These are phyloP conservation scores for Trypanosoma caninum DNA, from an alignment of 208 protist species.

Conservation along the genomic window DNA sequence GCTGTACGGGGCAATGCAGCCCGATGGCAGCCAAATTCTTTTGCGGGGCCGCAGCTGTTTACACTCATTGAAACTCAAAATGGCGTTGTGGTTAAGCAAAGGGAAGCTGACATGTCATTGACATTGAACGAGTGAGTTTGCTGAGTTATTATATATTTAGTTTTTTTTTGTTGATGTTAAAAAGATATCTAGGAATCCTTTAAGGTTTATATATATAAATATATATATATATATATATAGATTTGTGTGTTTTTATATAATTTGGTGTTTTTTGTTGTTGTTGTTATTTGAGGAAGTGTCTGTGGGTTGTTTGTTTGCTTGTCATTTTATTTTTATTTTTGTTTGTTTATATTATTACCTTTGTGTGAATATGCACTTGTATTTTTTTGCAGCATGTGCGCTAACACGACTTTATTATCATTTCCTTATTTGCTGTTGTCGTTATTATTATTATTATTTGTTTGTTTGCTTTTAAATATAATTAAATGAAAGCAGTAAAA, in stretches of 20 bases:
- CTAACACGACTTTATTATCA: too few relatives aligned
- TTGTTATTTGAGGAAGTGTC: neutral
- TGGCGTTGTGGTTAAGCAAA: constrained; percentile 10
- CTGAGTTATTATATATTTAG: neutral
- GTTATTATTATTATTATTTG: constrained; percentile 18
- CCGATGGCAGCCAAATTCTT: constrained; percentile 11
- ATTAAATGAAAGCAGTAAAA: neutral
- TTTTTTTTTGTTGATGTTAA: constrained; percentile 7
- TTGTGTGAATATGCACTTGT: too few relatives aligned
- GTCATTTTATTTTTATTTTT: constrained; percentile 3
- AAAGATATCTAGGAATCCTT: neutral
- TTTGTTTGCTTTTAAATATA: constrained; percentile 11
- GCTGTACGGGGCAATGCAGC: neutral
- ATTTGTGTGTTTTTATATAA: neutral
- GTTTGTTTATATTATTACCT: constrained; percentile 17
- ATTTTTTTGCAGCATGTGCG: too few relatives aligned
- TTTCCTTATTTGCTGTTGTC: constrained; percentile 14
- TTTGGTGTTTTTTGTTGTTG: neutral
- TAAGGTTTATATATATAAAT: constrained; percentile 2
- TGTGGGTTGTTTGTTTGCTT: neutral
- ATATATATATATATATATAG: constrained; percentile 14
- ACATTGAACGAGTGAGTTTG: neutral
- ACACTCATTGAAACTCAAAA: neutral
- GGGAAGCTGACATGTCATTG: neutral
- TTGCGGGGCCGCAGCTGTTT: constrained; percentile 22